These are phyloP conservation scores for Phaeosphaeriaceae sp. DNA, from an alignment of 2,329 filamentous ascomycete genomes.

Conservation along the genomic window DNA sequence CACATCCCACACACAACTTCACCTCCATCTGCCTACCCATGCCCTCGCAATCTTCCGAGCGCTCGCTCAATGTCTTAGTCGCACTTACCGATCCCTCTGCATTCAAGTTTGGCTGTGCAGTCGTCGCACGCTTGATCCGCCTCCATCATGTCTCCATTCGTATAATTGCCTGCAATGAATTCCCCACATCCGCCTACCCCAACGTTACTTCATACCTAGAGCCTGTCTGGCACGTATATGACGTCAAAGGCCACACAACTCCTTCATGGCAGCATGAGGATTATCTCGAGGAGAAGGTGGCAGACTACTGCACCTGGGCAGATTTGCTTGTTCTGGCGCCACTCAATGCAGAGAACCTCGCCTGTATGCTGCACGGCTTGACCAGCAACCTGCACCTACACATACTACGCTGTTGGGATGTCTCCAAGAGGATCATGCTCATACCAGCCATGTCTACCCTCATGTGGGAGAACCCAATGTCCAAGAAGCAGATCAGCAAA, in stretches of 20 bases:
- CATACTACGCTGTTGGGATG: constrained; percentile 84
- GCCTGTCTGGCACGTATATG: constrained; percentile 39
- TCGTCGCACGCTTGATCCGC: constrained; percentile 71
- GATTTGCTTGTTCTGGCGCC: constrained; percentile 84
- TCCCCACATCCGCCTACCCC: constrained; percentile 27
- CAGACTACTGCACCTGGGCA: constrained; percentile 83
- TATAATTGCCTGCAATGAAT: constrained; percentile 38
- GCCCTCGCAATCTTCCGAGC: constrained; percentile 27
- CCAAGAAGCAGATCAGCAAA: constrained; percentile 84
- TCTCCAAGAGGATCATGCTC: constrained; percentile 81
- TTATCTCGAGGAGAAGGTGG: constrained; percentile 59
- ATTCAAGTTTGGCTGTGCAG: constrained; percentile 68
- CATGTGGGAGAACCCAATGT: constrained; percentile 91
- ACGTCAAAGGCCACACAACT: constrained; percentile 21
- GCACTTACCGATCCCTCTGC: constrained; percentile 70
- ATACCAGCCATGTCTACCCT: constrained; percentile 87
- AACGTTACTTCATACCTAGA: constrained; percentile 35
- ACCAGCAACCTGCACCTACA: constrained; percentile 82
- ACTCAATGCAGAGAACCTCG: constrained; percentile 82
- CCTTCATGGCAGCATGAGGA: constrained; percentile 35
- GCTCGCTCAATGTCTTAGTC: constrained; percentile 61
- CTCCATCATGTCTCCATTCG: constrained; percentile 65
- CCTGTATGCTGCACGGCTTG: constrained; percentile 85
- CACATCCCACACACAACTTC: constrained; percentile 9
- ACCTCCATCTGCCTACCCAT: constrained; percentile 18